These are phyloP conservation scores for Cyamopsis tetragonoloba DNA, from an alignment of 306 rosid genomes.

Conservation along the genomic window DNA sequence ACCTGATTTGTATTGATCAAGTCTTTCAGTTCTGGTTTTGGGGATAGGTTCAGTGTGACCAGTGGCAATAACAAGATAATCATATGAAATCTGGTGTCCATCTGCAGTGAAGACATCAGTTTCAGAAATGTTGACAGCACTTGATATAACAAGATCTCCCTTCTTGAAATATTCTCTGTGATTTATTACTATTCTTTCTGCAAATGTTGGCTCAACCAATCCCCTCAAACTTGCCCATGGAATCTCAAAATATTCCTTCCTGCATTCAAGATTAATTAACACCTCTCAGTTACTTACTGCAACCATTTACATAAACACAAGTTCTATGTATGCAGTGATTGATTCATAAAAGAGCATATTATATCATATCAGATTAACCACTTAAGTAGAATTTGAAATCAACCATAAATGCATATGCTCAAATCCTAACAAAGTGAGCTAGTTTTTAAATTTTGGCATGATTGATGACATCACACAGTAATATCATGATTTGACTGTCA, in stretches of 20 bases:
- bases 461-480: no score
- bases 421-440: no score
- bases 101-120: slow-evolving; percentile 68
- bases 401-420: no score
- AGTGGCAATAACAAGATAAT: slow-evolving; percentile 76
- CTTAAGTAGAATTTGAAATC: not conserved
- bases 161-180: slow-evolving; percentile 73
- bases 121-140: slow-evolving; percentile 52
- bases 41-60: slow-evolving; percentile 60
- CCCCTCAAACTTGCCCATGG: slow-evolving; percentile 83
- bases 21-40: slow-evolving; percentile 49
- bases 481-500: no score
- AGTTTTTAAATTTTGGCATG: no score
- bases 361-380: not conserved
- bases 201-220: slow-evolving; percentile 79
- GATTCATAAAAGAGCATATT: slow-evolving; percentile 3
- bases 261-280: slow-evolving; percentile 38
- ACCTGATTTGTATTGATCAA: slow-evolving; percentile 63
- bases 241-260: slow-evolving; percentile 93
- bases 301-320: not conserved
- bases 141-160: slow-evolving; percentile 51
- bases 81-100: slow-evolving; percentile 53
- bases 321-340: not conserved
- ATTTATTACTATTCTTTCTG: slow-evolving; percentile 61
- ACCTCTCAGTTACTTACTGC: not conserved